A percentile compares a stretch with the other conserved stretches of the same genome.
These are phyloP conservation scores for Vigna mungo DNA, from an alignment of 306 rosid genomes.

Conservation along the genomic window DNA sequence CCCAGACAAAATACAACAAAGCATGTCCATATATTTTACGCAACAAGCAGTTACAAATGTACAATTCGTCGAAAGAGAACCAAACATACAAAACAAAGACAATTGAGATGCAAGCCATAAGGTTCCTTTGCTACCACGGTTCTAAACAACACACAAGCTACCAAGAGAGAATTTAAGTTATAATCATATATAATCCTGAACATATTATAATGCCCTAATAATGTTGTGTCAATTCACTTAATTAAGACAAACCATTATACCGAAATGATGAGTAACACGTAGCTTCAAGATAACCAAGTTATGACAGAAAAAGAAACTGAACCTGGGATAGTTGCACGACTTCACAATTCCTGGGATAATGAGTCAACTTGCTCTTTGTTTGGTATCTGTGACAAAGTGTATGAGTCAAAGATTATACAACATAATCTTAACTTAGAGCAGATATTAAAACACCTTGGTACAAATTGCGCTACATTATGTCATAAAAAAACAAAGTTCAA, in stretches of 20 bases:
- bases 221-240: conserved; percentile 1
- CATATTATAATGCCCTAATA: not conserved
- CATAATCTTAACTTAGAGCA: conserved; percentile 14
- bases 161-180: conserved; percentile 9
- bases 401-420: conserved; percentile 28
- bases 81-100: not conserved
- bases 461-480: not conserved
- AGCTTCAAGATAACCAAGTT: conserved; percentile 38
- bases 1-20: conserved; percentile 27
- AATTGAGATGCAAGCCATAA: conserved; percentile 8
- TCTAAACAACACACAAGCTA: conserved; percentile 1
- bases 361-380: conserved; percentile 92
- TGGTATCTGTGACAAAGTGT: conserved; percentile 68
- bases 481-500: conserved; percentile 21
- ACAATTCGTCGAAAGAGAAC: conserved; percentile 28
- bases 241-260: not conserved
- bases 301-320: conserved; percentile 35
- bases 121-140: conserved; percentile 9
- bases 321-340: conserved; percentile 93
- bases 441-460: conserved; percentile 27
- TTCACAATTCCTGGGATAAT: conserved; percentile 78
- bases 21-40: conserved; percentile 29
- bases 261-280: conserved; percentile 14
- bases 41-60: conserved; percentile 23
- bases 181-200: conserved; percentile 17